Conservation (phyloP, 2,329 filamentous ascomycete genomes). For the Cladophialophora carrionii region DNA sequence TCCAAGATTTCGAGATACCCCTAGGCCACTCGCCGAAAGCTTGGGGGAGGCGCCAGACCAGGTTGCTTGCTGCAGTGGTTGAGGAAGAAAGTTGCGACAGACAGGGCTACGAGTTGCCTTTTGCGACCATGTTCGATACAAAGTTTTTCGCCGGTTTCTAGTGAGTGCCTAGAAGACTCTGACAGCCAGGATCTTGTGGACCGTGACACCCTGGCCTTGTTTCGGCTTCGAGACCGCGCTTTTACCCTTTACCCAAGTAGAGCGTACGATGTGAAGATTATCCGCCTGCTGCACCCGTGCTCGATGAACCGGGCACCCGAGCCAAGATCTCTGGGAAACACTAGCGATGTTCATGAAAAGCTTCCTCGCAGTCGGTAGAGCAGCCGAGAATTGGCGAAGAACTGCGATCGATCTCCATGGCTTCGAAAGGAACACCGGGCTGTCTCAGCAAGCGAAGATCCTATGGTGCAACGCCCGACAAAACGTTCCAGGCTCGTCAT, state of each 20-base stretch:
- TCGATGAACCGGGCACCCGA: background rate
- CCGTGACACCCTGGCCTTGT: background rate
- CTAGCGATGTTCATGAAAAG: background rate
- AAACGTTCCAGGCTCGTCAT: slow-evolving; percentile 13
- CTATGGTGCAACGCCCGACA: slow-evolving; percentile 2
- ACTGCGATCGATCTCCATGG: slow-evolving; percentile 15
- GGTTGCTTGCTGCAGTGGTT: background rate
- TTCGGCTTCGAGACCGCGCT: too few species aligned
- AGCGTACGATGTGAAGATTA: background rate
- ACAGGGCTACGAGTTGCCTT: background rate
- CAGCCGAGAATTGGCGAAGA: slow-evolving; percentile 17
- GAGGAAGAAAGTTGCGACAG: background rate
- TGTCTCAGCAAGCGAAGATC: slow-evolving; percentile 16
- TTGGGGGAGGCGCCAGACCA: background rate
- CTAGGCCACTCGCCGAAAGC: background rate
- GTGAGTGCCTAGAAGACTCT: background rate
- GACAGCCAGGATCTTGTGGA: background rate
- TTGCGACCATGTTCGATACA: background rate
- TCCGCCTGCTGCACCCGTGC: background rate
- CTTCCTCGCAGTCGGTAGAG: background rate
- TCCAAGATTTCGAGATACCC: background rate
- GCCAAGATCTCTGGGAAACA: background rate
- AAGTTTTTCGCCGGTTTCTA: background rate
- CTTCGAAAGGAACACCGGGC: background rate
- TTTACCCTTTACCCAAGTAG: background rate